Percentiles rank a stretch among this genome's conserved stretches.
Evolutionary conservation across 345 rosid species (phyloP).

Genomic region (Abelmoschus esculentus): DNA sequence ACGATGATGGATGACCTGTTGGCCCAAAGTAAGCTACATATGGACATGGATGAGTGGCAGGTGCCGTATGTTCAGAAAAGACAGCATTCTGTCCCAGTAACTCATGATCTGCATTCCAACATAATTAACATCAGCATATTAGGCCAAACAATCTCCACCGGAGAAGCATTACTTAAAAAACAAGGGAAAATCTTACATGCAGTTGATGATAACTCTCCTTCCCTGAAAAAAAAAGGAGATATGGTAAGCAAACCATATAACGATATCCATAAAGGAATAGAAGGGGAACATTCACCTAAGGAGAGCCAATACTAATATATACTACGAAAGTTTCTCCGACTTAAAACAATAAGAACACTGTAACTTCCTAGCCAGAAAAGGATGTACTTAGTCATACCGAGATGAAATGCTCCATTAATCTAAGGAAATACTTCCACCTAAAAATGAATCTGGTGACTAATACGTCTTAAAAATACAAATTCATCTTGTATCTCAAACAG

Average conservation of each 20-base stretch:
- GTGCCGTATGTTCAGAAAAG: conserved; percentile 61
- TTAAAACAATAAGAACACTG: not conserved
- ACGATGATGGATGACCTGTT: conserved; percentile 67
- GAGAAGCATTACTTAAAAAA: conserved; percentile 13
- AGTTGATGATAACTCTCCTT: conserved; percentile 65
- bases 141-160: not conserved
- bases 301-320: not conserved
- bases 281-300: not conserved
- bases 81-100: conserved; percentile 59
- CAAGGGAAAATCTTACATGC: conserved; percentile 53
- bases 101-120: conserved; percentile 67
- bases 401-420: not conserved
- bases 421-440: too few species aligned
- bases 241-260: not conserved
- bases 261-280: not conserved
- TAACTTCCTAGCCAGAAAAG: not conserved
- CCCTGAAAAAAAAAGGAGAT: conserved; percentile 41
- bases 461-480: too few species aligned
- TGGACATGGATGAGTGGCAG: conserved; percentile 81
- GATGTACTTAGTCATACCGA: not conserved
- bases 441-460: too few species aligned
- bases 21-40: conserved; percentile 87
- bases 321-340: not conserved
- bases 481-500: too few species aligned
- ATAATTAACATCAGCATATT: conserved; percentile 18